phyloP scores from a whole-genome alignment of 805 yeast genomes.

The Hermanozyma aechmeae region DNA sequence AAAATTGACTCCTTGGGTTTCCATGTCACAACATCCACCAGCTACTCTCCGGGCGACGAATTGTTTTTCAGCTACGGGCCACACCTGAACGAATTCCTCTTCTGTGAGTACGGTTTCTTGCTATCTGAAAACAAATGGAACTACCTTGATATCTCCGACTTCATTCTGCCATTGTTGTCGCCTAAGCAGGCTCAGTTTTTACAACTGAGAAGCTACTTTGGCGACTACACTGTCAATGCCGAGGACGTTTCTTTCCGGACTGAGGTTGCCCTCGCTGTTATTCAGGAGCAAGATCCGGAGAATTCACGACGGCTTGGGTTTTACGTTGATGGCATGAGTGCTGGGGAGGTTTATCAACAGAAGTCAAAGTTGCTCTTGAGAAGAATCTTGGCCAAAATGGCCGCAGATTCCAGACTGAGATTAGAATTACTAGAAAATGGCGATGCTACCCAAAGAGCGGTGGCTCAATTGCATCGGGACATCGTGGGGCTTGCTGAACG shows the following conservation, averaged over 20 bases:
- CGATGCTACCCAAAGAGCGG: no score
- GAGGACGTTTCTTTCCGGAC: slow-evolving; percentile 59
- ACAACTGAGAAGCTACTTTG: slow-evolving; percentile 47
- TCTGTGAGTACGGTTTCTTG: slow-evolving; percentile 83
- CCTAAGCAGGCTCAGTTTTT: slow-evolving; percentile 37
- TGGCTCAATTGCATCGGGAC: no score
- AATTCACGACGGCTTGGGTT: slow-evolving; percentile 25
- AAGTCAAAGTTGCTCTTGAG: slow-evolving; percentile 19
- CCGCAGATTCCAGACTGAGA: no score
- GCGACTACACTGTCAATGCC: slow-evolving; percentile 58
- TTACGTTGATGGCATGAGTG: slow-evolving; percentile 38
- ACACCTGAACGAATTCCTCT: slow-evolving; percentile 72
- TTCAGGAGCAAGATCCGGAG: slow-evolving; percentile 27
- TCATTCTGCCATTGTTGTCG: slow-evolving; percentile 26
- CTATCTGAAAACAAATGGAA: slow-evolving; percentile 56
- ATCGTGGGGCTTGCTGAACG: no score
- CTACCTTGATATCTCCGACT: slow-evolving; percentile 50
- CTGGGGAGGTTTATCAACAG: slow-evolving; percentile 31
- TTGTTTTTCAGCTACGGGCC: slow-evolving; percentile 76
- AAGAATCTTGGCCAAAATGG: slow-evolving; percentile 25
- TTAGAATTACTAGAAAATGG: no score
- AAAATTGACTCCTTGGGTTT: slow-evolving; percentile 41
- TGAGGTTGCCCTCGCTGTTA: slow-evolving; percentile 61
- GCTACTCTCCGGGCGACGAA: slow-evolving; percentile 39
- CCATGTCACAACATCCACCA: slow-evolving; percentile 30